Evolutionary conservation across 164 flowering plant genomes (phyloP).

Genomic region (Hamamelis virginiana): DNA sequence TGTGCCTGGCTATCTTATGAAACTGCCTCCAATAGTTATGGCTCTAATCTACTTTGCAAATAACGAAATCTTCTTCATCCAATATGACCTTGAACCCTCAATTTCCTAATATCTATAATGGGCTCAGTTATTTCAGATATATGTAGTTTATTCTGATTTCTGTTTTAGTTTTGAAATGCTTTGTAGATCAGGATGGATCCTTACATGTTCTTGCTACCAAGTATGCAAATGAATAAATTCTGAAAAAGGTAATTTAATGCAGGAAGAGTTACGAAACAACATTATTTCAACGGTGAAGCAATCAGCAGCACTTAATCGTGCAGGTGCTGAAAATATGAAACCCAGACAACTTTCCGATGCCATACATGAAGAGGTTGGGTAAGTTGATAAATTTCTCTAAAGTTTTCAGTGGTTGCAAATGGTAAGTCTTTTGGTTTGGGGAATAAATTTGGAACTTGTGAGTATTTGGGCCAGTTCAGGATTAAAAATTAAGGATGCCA

Average conservation of each 20-base stretch:
- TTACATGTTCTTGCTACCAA: not conserved
- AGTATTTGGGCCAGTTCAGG: not conserved
- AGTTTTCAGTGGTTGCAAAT: not conserved
- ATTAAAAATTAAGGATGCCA: not conserved
- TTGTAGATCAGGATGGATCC: not conserved
- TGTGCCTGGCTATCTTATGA: no score
- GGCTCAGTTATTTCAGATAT: no score
- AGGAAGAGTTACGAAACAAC: constrained; percentile 74
- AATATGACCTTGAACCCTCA: no score
- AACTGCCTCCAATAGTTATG: no score
- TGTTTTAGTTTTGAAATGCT: no score
- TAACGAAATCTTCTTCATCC: no score
- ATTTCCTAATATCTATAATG: no score
- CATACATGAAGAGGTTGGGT: constrained; percentile 79
- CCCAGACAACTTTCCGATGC: constrained; percentile 88
- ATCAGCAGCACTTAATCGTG: constrained; percentile 65
- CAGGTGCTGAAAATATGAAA: constrained; percentile 73
- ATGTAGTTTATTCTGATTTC: no score
- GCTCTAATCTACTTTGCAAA: no score
- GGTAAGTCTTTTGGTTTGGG: not conserved
- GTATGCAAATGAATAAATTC: not conserved
- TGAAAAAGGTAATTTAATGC: constrained; percentile 22
- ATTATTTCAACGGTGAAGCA: constrained; percentile 65
- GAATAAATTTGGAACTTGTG: not conserved
- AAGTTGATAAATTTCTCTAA: constrained; percentile 17